Evolutionary conservation across 208 protist species (phyloP), one percentile per base, ranked within the genome.

Genomic region (Perkinsela sp.): DNA sequence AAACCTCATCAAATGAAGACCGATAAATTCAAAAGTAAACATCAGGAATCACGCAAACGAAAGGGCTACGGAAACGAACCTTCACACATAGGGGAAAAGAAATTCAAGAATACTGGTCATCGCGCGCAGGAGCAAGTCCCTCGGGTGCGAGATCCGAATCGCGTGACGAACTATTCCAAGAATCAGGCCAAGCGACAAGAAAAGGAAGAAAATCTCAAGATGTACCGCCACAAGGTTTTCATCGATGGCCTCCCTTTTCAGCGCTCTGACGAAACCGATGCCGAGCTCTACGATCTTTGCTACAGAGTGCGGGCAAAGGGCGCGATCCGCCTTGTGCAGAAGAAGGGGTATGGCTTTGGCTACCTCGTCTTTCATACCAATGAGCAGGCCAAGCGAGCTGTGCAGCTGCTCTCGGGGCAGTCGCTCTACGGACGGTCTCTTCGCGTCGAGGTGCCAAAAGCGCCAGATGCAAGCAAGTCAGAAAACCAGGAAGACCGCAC

Each of bases 171-270:
- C n/a, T n/a, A n/a, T n/a, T n/a, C n/a, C n/a, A n/a, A n/a, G n/a
- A n/a, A n/a, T n/a, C n/a, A n/a, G n/a, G n/a, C n/a, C n/a, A n/a
- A n/a, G n/a, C n/a, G n/a, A n/a, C n/a, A n/a, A n/a, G n/a, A n/a
- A n/a, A n/a, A n/a, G n/a, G n/a, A n/a, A n/a, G n/a, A n/a, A n/a
- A n/a, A n/a, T n/a, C n/a, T n/a, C n/a, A n/a, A n/a, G n/a, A n/a
- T n/a, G n/a, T n/a, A n/a, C n/a, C n/a, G n/a, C n/a, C n/a, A 78
- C 70, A 88, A 87, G 71, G 80, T 92, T 0, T 92, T 92, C 70
- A 81, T 92, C 66, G 86, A 92, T 67, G 86, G 86, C 29, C 79
- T 92, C 67, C 86, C 86, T 28, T 92, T 86, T 74, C 78, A 80
- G 22, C 78, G 86, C 76, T 70, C 78, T 68, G 31, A 72, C 15